phyloP scores from a whole-genome alignment of 805 yeast genomes.

The Zygoascus ofunaensis region DNA sequence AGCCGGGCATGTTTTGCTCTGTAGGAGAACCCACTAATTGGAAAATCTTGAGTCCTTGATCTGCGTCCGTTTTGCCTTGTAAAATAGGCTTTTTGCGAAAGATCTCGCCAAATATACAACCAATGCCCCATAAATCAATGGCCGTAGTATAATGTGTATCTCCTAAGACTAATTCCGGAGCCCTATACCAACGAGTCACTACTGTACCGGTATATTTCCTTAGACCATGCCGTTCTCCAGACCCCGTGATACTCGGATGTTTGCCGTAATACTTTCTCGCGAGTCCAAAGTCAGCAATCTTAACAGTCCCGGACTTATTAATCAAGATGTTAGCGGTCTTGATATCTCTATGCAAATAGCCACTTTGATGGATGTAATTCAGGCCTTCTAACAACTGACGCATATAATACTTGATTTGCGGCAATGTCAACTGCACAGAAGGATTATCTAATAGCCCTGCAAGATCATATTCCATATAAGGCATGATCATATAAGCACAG shows the following conservation, averaged over 20 bases:
- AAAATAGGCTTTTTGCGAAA: constrained; percentile 74
- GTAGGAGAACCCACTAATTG: constrained; percentile 74
- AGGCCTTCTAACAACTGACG: constrained; percentile 71
- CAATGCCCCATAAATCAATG: constrained; percentile 95
- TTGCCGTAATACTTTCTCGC: constrained; percentile 67
- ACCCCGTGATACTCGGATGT: constrained; percentile 43
- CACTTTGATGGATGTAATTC: constrained; percentile 59
- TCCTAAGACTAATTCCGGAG: constrained; percentile 86
- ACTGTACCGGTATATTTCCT: constrained; percentile 55
- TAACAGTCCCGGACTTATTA: constrained; percentile 65
- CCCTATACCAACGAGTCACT: constrained; percentile 95
- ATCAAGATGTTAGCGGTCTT: constrained; percentile 92
- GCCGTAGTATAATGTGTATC: constrained; percentile 85
- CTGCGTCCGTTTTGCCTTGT: constrained; percentile 76
- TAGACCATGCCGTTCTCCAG: constrained; percentile 24
- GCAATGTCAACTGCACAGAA: constrained; percentile 44
- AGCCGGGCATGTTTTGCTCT: constrained; percentile 51
- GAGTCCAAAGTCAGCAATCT: constrained; percentile 92
- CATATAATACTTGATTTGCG: constrained; percentile 79
- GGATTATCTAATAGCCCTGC: constrained; percentile 86
- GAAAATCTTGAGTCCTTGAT: constrained; percentile 79
- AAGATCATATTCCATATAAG: constrained; percentile 86
- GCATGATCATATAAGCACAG: constrained; percentile 75
- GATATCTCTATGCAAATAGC: constrained; percentile 77
- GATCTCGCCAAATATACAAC: constrained; percentile 91